Conservation (phyloP, 1,284 basidiomycete species). For the Meripilus lineatus region DNA sequence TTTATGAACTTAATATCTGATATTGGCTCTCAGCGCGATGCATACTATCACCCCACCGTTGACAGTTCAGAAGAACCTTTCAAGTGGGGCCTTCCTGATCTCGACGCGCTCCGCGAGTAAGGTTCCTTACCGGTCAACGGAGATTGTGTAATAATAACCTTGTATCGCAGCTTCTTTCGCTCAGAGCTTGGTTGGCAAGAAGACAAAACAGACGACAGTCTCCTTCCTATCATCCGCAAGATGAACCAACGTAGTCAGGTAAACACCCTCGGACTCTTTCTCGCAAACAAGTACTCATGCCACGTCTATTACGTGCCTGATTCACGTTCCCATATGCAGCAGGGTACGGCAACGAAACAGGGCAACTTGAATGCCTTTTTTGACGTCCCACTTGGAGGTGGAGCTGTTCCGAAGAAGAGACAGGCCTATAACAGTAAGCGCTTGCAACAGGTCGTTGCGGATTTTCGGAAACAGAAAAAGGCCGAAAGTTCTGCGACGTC, state of each 20-base stretch:
- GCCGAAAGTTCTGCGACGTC: slow-evolving; percentile 7
- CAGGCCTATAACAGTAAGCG: slow-evolving; percentile 84
- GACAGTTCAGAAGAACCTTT: slow-evolving; percentile 93
- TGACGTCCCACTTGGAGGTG: slow-evolving; percentile 56
- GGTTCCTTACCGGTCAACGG: slow-evolving; percentile 21
- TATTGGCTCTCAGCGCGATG: slow-evolving; percentile 67
- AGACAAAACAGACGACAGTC: slow-evolving; percentile 85
- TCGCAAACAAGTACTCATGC: neutral
- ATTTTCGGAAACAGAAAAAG: slow-evolving; percentile 60
- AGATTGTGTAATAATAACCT: neutral
- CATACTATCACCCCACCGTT: slow-evolving; percentile 88
- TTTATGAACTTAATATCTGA: neutral
- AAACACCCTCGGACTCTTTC: slow-evolving; percentile 12
- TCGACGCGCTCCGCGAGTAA: slow-evolving; percentile 83
- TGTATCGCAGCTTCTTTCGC: slow-evolving; percentile 67
- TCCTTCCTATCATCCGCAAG: slow-evolving; percentile 91
- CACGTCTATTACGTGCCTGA: too few relatives aligned
- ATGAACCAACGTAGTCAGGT: slow-evolving; percentile 79
- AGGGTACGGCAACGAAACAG: slow-evolving; percentile 67
- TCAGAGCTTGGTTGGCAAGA: slow-evolving; percentile 87
- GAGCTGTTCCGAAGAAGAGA: slow-evolving; percentile 71
- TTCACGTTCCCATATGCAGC: slow-evolving; percentile 39
- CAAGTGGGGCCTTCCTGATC: slow-evolving; percentile 94
- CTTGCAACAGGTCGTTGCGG: slow-evolving; percentile 85
- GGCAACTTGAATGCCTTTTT: slow-evolving; percentile 64